phyloP scores from a whole-genome alignment of 805 yeast genomes.

The Sugiyamaella smithiae region DNA sequence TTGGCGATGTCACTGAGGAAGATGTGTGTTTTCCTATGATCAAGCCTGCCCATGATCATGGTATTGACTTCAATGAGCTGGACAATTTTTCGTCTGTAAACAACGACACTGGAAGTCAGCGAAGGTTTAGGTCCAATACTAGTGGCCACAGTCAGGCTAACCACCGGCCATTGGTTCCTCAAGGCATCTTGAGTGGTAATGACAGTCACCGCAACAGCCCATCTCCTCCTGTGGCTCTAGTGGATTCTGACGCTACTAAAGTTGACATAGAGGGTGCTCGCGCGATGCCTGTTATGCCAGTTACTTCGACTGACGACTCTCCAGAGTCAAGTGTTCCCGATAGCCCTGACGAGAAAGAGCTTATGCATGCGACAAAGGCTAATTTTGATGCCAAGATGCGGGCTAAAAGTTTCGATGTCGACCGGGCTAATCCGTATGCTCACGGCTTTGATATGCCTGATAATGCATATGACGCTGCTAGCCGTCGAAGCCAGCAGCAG shows the following conservation, averaged over 20 bases:
- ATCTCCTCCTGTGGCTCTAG: conserved; percentile 4
- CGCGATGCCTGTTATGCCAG: neutral
- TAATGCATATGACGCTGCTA: neutral
- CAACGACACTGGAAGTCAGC: neutral
- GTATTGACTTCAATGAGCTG: conserved; percentile 87
- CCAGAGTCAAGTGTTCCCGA: conserved; percentile 9
- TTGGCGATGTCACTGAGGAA: conserved; percentile 89
- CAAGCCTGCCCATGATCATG: conserved; percentile 62
- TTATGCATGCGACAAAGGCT: neutral
- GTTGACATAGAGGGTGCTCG: neutral
- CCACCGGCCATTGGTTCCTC: conserved; percentile 22
- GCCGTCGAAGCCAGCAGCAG: neutral
- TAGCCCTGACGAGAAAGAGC: conserved; percentile 9
- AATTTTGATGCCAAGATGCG: neutral
- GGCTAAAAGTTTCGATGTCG: neutral
- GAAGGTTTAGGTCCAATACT: neutral
- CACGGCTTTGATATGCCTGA: conserved; percentile 1
- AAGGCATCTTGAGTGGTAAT: conserved; percentile 9
- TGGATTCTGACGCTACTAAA: conserved; percentile 7
- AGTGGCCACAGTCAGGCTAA: conserved; percentile 2
- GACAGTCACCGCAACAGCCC: conserved; percentile 1
- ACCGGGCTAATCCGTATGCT: neutral
- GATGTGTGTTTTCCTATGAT: conserved; percentile 96
- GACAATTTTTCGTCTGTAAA: conserved; percentile 64
- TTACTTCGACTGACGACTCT: neutral